Conservation (phyloP, 768 basidiomycete genomes). For the Amanita fuliginea region DNA sequence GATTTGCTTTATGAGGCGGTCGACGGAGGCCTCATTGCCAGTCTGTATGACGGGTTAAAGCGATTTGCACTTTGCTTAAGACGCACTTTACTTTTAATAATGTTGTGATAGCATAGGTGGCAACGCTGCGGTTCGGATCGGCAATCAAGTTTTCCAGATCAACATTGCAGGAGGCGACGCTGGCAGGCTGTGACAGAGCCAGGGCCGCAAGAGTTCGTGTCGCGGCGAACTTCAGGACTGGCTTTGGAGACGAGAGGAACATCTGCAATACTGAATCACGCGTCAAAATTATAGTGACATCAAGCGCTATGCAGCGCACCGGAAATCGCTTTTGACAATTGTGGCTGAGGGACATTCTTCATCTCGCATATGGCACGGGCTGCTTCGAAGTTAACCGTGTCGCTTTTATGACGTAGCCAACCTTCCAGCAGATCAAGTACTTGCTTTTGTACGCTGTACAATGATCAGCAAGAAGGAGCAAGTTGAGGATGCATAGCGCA, state of each 20-base stretch:
- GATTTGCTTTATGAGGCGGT: slow-evolving; percentile 98
- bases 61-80: neutral
- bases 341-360: slow-evolving; percentile 67
- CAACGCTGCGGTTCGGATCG: slow-evolving; percentile 90
- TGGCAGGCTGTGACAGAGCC: slow-evolving; percentile 74
- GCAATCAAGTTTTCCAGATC: slow-evolving; percentile 96
- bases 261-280: slow-evolving; percentile 68
- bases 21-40: slow-evolving; percentile 97
- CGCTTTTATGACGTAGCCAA: slow-evolving; percentile 96
- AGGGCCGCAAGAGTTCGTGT: slow-evolving; percentile 90
- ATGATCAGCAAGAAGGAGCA: slow-evolving; percentile 2
- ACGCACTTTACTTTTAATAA: slow-evolving; percentile 67
- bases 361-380: slow-evolving; percentile 96
- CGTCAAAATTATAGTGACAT: neutral
- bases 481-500: slow-evolving; percentile 28
- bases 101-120: slow-evolving; percentile 97
- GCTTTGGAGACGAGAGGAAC: slow-evolving; percentile 92
- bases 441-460: slow-evolving; percentile 70
- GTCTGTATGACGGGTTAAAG: slow-evolving; percentile 40
- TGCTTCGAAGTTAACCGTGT: slow-evolving; percentile 99
- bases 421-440: slow-evolving; percentile 92
- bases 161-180: slow-evolving; percentile 87
- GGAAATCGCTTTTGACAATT: slow-evolving; percentile 81
- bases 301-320: slow-evolving; percentile 40
- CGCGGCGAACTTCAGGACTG: slow-evolving; percentile 93